Percentiles rank a stretch among this genome's conserved stretches.
phyloP scores from a whole-genome alignment of 202 grass and related monocot species.

The Zoysia matrella region DNA sequence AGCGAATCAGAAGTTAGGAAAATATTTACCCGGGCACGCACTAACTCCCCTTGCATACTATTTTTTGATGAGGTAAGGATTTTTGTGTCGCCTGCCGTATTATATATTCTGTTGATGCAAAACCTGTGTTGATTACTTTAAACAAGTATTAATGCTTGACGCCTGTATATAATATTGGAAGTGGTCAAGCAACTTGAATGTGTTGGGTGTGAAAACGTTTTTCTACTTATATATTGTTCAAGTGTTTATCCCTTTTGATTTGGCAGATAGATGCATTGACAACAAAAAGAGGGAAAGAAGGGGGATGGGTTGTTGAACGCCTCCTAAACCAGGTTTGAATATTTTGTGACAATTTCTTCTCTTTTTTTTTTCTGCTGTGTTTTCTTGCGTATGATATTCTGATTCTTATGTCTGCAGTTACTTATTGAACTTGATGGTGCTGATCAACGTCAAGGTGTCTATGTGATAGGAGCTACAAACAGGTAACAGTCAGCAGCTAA shows the following conservation, averaged over 20 bases:
- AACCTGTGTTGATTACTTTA: background rate
- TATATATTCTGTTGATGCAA: conserved; percentile 12
- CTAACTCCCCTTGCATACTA: conserved; percentile 81
- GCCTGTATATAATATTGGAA: background rate
- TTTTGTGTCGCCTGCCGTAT: background rate
- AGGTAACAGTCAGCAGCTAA: conserved; percentile 51
- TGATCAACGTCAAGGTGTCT: too few species aligned
- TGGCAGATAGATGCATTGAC: conserved; percentile 85
- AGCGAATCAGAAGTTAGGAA: conserved; percentile 91
- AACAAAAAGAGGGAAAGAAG: conserved; percentile 72
- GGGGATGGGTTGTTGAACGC: conserved; percentile 72
- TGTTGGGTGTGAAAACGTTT: background rate
- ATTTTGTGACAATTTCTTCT: background rate
- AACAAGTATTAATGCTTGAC: background rate
- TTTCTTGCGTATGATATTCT: background rate
- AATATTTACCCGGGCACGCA: conserved; percentile 85
- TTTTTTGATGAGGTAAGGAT: conserved; percentile 90
- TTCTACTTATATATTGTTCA: background rate
- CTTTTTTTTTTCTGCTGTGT: background rate
- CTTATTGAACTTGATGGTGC: conserved; percentile 23
- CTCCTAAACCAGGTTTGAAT: conserved; percentile 70
- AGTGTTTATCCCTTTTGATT: conserved; percentile 34
- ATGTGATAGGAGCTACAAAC: conserved; percentile 49
- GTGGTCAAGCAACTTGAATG: background rate
- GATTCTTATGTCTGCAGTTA: conserved; percentile 52